These are phyloP conservation scores for Yamadazyma phyllophila DNA, from an alignment of 805 yeast genomes.

Conservation along the genomic window DNA sequence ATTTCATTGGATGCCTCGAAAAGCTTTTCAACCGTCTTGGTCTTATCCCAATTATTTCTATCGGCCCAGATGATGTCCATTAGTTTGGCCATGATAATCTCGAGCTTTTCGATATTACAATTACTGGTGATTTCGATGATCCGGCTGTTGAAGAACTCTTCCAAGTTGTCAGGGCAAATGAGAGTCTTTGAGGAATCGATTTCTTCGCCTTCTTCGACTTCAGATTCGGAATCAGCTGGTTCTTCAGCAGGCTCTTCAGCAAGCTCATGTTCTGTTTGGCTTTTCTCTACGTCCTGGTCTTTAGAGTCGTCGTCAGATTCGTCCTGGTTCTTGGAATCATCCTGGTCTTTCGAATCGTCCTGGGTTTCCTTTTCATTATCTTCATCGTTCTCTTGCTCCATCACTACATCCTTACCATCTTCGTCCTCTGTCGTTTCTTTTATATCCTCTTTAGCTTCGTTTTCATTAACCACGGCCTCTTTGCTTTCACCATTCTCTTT, in stretches of 20 bases:
- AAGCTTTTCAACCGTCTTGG: conserved; percentile 33
- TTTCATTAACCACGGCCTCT: too few species aligned
- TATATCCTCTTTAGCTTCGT: too few species aligned
- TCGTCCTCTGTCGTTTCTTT: too few species aligned
- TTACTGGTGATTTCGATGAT: conserved; percentile 31
- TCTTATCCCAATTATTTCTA: conserved; percentile 49
- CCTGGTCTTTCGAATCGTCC: too few species aligned
- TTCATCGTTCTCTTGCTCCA: not conserved
- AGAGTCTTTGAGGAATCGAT: conserved; percentile 6
- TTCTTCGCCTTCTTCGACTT: conserved; percentile 23
- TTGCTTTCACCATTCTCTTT: not conserved
- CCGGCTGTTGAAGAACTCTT: conserved; percentile 23
- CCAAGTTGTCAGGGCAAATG: conserved; percentile 7
- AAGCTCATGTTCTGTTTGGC: not conserved
- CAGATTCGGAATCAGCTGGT: conserved; percentile 27
- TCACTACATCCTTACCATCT: not conserved
- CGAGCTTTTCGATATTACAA: conserved; percentile 37
- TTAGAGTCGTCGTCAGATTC: too few species aligned
- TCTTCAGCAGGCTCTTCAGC: not conserved
- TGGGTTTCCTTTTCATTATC: not conserved
- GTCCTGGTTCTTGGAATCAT: too few species aligned
- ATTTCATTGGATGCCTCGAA: conserved; percentile 19
- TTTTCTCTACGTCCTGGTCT: too few species aligned
- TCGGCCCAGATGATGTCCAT: conserved; percentile 74
- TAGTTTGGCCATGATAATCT: conserved; percentile 54